Percentiles rank a stretch among this genome's conserved stretches.
These are phyloP conservation scores for Mucor circinelloides DNA, from an alignment of 371 early-diverging fungal species.

Conservation along the genomic window DNA sequence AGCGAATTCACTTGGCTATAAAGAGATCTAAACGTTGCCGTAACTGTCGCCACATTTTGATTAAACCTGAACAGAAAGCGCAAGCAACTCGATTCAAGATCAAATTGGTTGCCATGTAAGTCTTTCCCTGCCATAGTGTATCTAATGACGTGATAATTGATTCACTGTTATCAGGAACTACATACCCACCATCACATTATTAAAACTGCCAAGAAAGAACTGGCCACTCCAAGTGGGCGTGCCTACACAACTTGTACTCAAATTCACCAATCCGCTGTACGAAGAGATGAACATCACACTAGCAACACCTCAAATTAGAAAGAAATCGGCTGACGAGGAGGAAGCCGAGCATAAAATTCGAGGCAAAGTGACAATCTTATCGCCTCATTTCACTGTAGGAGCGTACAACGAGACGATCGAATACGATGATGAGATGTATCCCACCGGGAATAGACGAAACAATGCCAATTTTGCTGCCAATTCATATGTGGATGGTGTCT, in stretches of 20 bases:
- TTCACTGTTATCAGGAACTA: conserved; percentile 54
- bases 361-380: conserved; percentile 59
- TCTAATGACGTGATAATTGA: neutral
- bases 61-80: conserved; percentile 92
- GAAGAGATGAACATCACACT: conserved; percentile 70
- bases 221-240: conserved; percentile 58
- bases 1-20: conserved; percentile 83
- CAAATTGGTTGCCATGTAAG: conserved; percentile 82
- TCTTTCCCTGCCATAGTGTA: neutral
- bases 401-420: conserved; percentile 85
- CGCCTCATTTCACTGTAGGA: conserved; percentile 73
- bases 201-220: conserved; percentile 54
- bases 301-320: conserved; percentile 50
- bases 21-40: conserved; percentile 88
- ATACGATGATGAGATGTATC: conserved; percentile 70
- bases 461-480: conserved; percentile 21
- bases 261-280: conserved; percentile 85
- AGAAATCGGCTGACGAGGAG: conserved; percentile 2
- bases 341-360: conserved; percentile 17
- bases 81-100: conserved; percentile 86
- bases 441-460: conserved; percentile 20
- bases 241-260: conserved; percentile 68
- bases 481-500: conserved; percentile 52
- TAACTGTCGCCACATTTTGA: conserved; percentile 83
- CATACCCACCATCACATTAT: conserved; percentile 78